These are phyloP conservation scores for Fraxinus nigra DNA, from an alignment of 305 asterid species.

Conservation along the genomic window DNA sequence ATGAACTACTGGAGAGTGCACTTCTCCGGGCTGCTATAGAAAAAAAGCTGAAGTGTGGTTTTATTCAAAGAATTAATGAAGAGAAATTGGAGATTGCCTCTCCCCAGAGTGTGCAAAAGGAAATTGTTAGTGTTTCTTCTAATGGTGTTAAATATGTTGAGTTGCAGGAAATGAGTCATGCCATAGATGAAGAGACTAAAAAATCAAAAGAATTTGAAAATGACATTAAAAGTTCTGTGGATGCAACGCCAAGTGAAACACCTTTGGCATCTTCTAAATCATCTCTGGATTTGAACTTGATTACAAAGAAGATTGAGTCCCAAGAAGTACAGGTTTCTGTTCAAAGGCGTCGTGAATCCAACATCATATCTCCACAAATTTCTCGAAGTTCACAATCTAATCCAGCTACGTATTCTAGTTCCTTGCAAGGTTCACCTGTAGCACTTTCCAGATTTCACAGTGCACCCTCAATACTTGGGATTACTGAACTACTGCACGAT, in stretches of 20 bases:
- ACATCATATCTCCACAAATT: conserved; percentile 33
- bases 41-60: conserved; percentile 6
- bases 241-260: conserved; percentile 3
- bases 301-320: conserved; percentile 24
- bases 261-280: conserved; percentile 16
- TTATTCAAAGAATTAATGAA: conserved; percentile 16
- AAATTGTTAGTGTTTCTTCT: conserved; percentile 9
- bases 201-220: conserved; percentile 19
- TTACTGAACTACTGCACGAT: conserved; percentile 64
- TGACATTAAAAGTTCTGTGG: conserved; percentile 15
- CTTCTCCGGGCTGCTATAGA: conserved; percentile 12
- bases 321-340: conserved; percentile 34
- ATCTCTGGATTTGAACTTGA: conserved; percentile 15
- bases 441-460: conserved; percentile 45
- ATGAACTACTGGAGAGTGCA: conserved; percentile 19
- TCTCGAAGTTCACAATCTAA: conserved; percentile 28
- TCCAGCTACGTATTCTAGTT: conserved; percentile 27
- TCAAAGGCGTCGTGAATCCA: conserved; percentile 41
- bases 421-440: conserved; percentile 35
- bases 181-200: conserved; percentile 15
- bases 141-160: neutral
- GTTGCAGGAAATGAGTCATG: conserved; percentile 11
- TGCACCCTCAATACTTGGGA: conserved; percentile 56
- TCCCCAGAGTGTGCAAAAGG: conserved; percentile 4
- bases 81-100: conserved; percentile 9